A percentile compares a stretch with the other conserved stretches of the same genome.
phyloP scores from a whole-genome alignment of 768 basidiomycete species.

The Asterophora lycoperdoides region DNA sequence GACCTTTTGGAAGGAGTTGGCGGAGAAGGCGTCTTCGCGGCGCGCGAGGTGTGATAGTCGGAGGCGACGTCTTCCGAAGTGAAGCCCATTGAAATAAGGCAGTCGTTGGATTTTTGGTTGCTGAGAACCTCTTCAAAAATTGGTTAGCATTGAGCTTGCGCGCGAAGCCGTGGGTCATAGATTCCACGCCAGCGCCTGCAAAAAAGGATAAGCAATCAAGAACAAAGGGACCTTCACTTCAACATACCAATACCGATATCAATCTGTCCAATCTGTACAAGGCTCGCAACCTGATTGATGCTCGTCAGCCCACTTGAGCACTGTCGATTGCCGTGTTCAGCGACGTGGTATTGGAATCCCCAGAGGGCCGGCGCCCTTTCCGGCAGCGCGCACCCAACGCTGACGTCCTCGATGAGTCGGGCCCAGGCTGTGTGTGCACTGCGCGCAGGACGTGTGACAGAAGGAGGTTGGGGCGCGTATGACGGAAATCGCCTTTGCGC shows the following conservation, averaged over 20 bases:
- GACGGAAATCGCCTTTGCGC: constrained; percentile 87
- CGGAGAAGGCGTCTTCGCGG: constrained; percentile 82
- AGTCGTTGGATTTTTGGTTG: constrained; percentile 72
- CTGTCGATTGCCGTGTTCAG: constrained; percentile 83
- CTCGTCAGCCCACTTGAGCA: constrained; percentile 86
- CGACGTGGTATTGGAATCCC: constrained; percentile 77
- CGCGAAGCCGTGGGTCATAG: constrained; percentile 81
- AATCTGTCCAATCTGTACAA: constrained; percentile 76
- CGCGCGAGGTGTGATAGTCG: constrained; percentile 66
- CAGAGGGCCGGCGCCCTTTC: constrained; percentile 70
- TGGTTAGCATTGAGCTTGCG: constrained; percentile 46
- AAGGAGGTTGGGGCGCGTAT: constrained; percentile 80
- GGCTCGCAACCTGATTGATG: constrained; percentile 76
- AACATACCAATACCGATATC: constrained; percentile 81
- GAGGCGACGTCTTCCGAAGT: constrained; percentile 91
- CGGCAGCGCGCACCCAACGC: constrained; percentile 86
- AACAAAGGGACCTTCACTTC: background rate
- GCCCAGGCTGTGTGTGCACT: constrained; percentile 58
- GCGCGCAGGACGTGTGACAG: constrained; percentile 74
- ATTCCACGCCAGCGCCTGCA: constrained; percentile 81
- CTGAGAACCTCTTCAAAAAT: constrained; percentile 58
- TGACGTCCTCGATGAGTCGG: constrained; percentile 85
- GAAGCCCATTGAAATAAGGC: constrained; percentile 86
- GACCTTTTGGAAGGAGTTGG: constrained; percentile 81
- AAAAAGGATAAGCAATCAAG: too few species aligned